A percentile compares a stretch with the other conserved stretches of the same genome.
Evolutionary conservation across 2,329 filamentous ascomycete genomes (phyloP).

Genomic region (Cladosporium colombiae): DNA sequence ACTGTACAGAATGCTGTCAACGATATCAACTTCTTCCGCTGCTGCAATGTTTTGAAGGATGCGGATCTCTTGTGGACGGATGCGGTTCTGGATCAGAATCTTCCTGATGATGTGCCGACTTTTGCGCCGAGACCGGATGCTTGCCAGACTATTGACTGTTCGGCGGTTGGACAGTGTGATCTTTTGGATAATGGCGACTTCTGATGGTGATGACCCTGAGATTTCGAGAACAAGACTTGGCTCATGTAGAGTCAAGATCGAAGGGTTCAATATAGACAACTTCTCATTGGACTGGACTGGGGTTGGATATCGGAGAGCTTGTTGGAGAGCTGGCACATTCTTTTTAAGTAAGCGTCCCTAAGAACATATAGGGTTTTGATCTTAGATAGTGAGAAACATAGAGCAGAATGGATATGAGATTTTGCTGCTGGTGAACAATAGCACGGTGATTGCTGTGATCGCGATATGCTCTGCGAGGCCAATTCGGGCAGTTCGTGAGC

Average conservation of each 20-base stretch:
- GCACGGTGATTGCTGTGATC: constrained; percentile 23
- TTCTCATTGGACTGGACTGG: too few species aligned
- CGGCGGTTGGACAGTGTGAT: neutral
- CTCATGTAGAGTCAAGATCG: too few species aligned
- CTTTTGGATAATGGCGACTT: neutral
- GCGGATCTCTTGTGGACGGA: neutral
- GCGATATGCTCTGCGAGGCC: constrained; percentile 26
- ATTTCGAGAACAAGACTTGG: neutral
- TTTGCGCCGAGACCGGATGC: neutral
- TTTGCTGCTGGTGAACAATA: constrained; percentile 22
- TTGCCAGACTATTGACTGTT: neutral
- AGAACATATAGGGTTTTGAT: too few species aligned
- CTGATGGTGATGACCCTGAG: neutral
- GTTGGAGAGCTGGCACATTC: too few species aligned
- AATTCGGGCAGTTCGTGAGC: constrained; percentile 17
- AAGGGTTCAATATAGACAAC: too few species aligned
- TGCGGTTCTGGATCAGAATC: neutral
- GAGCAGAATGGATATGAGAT: constrained; percentile 20
- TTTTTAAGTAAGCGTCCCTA: too few species aligned
- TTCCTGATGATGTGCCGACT: neutral
- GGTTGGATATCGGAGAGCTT: too few species aligned
- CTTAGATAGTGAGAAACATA: too few species aligned
- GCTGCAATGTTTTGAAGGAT: neutral
- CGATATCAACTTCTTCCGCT: constrained; percentile 5
- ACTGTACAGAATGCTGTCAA: neutral